These are phyloP conservation scores for Rhamnella rubrinervis DNA, from an alignment of 331 rosid species.

Conservation along the genomic window DNA sequence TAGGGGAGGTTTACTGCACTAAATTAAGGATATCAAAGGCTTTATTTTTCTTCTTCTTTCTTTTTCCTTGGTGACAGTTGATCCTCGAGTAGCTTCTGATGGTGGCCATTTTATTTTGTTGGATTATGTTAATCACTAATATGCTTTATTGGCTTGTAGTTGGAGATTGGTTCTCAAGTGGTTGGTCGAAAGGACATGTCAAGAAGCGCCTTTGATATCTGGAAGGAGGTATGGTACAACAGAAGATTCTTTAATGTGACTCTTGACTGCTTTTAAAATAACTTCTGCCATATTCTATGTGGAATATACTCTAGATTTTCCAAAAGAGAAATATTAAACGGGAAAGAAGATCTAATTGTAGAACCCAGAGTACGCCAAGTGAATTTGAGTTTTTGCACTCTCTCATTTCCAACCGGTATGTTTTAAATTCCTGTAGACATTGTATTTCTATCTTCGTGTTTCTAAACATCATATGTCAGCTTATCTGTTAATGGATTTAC, in stretches of 20 bases:
- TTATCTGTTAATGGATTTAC: slow-evolving; percentile 38
- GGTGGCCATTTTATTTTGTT: too few relatives aligned
- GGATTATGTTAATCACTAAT: slow-evolving; percentile 8
- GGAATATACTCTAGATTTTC: slow-evolving; percentile 54
- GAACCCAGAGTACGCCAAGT: slow-evolving; percentile 33
- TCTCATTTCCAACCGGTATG: slow-evolving; percentile 73
- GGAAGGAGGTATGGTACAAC: slow-evolving; percentile 70
- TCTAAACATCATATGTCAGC: slow-evolving; percentile 8
- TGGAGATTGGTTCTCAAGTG: slow-evolving; percentile 81
- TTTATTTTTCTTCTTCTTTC: neutral
- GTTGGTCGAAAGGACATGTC: slow-evolving; percentile 84
- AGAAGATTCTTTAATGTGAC: slow-evolving; percentile 13
- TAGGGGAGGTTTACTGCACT: neutral
- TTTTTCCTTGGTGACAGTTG: neutral
- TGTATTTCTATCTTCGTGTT: slow-evolving; percentile 6
- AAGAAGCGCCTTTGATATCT: slow-evolving; percentile 66
- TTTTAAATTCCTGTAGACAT: slow-evolving; percentile 27
- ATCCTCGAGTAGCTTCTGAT: neutral
- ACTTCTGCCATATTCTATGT: slow-evolving; percentile 14
- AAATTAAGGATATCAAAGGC: neutral
- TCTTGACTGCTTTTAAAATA: slow-evolving; percentile 15
- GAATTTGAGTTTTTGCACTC: slow-evolving; percentile 71
- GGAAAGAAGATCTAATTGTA: slow-evolving; percentile 46
- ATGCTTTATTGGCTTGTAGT: slow-evolving; percentile 48
- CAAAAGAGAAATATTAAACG: slow-evolving; percentile 63